Base-by-base conservation (phyloP, 2,329 filamentous ascomycete genomes). In the Pseudogymnoascus sp. region DNA sequence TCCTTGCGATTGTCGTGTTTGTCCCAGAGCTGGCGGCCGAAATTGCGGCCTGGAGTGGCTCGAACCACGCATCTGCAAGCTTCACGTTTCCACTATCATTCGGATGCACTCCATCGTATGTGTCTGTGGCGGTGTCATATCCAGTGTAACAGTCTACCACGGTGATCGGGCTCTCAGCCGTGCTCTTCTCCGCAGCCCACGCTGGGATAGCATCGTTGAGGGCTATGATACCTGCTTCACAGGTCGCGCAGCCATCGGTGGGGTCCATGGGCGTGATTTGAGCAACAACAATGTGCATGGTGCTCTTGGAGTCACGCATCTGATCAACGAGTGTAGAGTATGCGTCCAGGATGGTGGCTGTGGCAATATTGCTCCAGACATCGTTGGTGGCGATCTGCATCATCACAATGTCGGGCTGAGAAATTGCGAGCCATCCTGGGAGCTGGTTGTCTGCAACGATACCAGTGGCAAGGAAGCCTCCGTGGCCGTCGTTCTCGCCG, bases 361-460 rank as follows among this genome's bases (percentile, higher is more conserved):
- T 64, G 23, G 70, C 71, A 60, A 74, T 71, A 61, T 72, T 72
- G 23, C 72, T 70, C 69, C 75, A 75, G 1, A 77, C 72, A 64
- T 79, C 78, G 70, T 78, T 78, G 11, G 76, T 77, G 4, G 76
- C 77, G 1, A 80, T 70, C 65, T 79, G 76, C 77, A 80, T 78
- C 70, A 79, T 71, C 50, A 79, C 73, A n/a, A 80, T 70, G 64
- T 79, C 76, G 0, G 77, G 76, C 1, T 72, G 71, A 9, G 75
- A 72, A 23, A 69, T 64, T 2, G 71, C 65, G 9, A 80, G 70
- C 77, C 77, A 80, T 17, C 67, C 69, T 0, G 71, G 70, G 3
- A 80, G 73, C 59, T 74, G 71, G 31, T 75, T 74, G 33, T 77
- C 70, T 19, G 70, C 67, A 2, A 74, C 76, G 59, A 76, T 77